Percentiles rank a stretch among this genome's conserved stretches.
These are phyloP conservation scores for Gymnopilus junonius DNA, from an alignment of 768 basidiomycete genomes.

Conservation along the genomic window DNA sequence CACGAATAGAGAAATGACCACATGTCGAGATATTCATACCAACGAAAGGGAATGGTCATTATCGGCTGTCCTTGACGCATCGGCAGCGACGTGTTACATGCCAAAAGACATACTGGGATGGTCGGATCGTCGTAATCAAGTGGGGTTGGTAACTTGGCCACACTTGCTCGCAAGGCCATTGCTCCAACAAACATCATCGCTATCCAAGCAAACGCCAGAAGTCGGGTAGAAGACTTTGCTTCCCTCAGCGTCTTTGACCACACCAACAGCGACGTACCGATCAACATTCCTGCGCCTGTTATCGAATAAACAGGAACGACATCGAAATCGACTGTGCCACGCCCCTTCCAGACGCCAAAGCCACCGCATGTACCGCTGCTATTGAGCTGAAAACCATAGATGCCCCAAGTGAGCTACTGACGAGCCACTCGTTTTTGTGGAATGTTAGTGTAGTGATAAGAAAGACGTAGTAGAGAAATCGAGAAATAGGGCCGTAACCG, in stretches of 20 bases:
- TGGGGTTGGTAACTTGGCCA: neutral
- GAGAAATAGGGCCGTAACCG: slow-evolving; percentile 12
- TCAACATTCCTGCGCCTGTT: slow-evolving; percentile 9
- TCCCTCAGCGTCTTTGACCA: slow-evolving; percentile 13
- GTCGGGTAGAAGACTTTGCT: neutral
- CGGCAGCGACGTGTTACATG: slow-evolving; percentile 1
- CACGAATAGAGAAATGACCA: neutral
- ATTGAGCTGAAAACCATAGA: slow-evolving; percentile 17
- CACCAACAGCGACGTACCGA: slow-evolving; percentile 5
- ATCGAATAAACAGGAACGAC: slow-evolving; percentile 13
- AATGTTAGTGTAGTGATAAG: slow-evolving; percentile 5
- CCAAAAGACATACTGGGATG: neutral
- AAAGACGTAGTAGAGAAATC: slow-evolving; percentile 13
- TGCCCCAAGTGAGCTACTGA: slow-evolving; percentile 13
- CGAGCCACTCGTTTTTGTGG: slow-evolving; percentile 13
- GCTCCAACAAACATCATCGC: neutral
- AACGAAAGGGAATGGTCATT: neutral
- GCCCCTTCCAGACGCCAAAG: slow-evolving; percentile 12
- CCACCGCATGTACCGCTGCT: slow-evolving; percentile 9
- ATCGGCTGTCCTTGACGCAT: neutral
- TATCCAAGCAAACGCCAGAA: slow-evolving; percentile 7
- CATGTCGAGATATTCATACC: neutral
- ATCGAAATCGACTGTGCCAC: slow-evolving; percentile 8
- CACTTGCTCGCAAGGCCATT: slow-evolving; percentile 1
- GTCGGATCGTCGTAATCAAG: neutral